Conservation (phyloP, 345 rosid genomes). For the Triadica sebifera region DNA sequence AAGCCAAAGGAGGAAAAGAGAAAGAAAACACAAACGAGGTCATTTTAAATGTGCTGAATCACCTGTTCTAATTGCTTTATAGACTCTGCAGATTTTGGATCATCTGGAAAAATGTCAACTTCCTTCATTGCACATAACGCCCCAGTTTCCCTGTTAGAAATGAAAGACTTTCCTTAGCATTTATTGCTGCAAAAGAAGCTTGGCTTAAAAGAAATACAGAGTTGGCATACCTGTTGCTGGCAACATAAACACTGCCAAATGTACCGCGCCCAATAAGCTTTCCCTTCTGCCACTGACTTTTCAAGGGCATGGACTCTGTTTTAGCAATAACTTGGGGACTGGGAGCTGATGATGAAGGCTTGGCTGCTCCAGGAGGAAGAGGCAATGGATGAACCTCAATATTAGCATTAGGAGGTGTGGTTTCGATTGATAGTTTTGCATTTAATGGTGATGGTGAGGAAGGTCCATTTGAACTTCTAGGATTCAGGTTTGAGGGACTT, state of each 20-base stretch:
- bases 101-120: conserved; percentile 87
- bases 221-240: conserved; percentile 63
- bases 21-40: background rate
- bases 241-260: conserved; percentile 93
- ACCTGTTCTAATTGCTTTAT: conserved; percentile 93
- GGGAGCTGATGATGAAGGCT: conserved; percentile 40
- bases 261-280: conserved; percentile 99
- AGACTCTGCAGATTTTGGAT: conserved; percentile 80
- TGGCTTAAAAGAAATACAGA: conserved; percentile 13
- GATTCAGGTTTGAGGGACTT: conserved; percentile 44
- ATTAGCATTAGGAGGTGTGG: conserved; percentile 25
- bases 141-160: conserved; percentile 71
- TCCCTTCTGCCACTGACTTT: conserved; percentile 82
- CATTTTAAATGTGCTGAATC: background rate
- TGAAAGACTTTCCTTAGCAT: conserved; percentile 20
- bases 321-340: conserved; percentile 41
- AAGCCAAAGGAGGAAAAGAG: conserved; percentile 8
- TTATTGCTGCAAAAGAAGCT: conserved; percentile 9
- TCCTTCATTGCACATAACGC: conserved; percentile 98
- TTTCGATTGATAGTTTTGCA: conserved; percentile 43
- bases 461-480: conserved; percentile 49
- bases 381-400: conserved; percentile 75
- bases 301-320: conserved; percentile 48
- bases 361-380: conserved; percentile 79
- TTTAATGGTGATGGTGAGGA: conserved; percentile 57